Base-by-base conservation (phyloP, 1,284 basidiomycete species). In the Limonomyces culmigenus region DNA sequence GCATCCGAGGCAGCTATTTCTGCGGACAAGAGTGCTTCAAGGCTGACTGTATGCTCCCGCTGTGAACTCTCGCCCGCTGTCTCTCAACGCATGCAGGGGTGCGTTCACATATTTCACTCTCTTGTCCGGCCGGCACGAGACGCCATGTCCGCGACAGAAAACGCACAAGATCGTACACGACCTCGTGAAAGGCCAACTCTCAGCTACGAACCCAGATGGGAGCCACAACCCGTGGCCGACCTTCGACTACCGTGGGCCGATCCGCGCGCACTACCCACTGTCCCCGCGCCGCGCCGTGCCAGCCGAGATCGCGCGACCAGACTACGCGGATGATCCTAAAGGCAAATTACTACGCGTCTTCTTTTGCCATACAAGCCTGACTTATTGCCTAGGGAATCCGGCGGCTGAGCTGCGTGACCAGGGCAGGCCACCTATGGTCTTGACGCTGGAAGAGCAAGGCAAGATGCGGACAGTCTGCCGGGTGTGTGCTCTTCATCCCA, bases 11-110 rank as follows among this genome's bases (percentile, higher is more conserved):
- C 12, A 86, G 81, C 19, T 81, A 79, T 51, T 88, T 85, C 54
- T 88, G 84, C 43, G 70, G 71, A 12, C 84, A 88, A 50, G 77
- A 80, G 39, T 88, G 84, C 58, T 87, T 88, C 66, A 88, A 86
- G 52, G 63, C 71, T 33, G 74, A 67, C 51, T 87, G 84, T 85
- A 52, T 60, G 79, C 62, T 16, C 15, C 36, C 10, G 15, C 39
- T 19, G 35, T 35, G 35, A 42, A 72, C n/a, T 8, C 23, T 27
- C 23, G n/a, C 23, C 23, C 8, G 23, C n/a, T 27, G n/a, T 27
- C n/a, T 27, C n/a, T 27, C n/a, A n/a, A n/a, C n/a, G 8, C 23
- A 27, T 27, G n/a, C 23, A 27, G 23, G 23, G 23, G 23, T 27
- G 70, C 65, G 56, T 39, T 53, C 49, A 31, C 27, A 36, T 35